A percentile compares a stretch with the other conserved stretches of the same genome.
These are phyloP conservation scores for Geranium rotundifolium DNA, from an alignment of 345 rosid genomes.

Conservation along the genomic window DNA sequence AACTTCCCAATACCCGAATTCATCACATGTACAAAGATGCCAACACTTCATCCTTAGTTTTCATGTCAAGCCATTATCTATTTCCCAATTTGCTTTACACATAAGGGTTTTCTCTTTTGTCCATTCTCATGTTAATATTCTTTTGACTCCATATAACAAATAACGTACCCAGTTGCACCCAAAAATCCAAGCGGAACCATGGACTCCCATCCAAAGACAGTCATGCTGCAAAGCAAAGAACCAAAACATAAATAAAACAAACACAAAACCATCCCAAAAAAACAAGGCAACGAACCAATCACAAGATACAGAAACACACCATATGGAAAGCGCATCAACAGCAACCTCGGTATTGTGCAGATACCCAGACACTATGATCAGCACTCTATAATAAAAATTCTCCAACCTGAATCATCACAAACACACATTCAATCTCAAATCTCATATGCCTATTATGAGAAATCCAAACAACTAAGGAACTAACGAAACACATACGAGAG, in stretches of 20 bases:
- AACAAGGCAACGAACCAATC: background rate
- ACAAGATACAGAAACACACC: slow-evolving; percentile 18
- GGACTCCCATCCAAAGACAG: slow-evolving; percentile 42
- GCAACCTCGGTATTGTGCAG: slow-evolving; percentile 32
- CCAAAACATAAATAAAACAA: background rate
- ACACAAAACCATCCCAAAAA: too few relatives aligned
- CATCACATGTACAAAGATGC: background rate
- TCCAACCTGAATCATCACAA: slow-evolving; percentile 33
- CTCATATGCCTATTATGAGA: background rate
- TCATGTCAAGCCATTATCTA: background rate
- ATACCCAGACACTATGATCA: slow-evolving; percentile 38
- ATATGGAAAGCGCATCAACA: slow-evolving; percentile 43
- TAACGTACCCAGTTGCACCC: slow-evolving; percentile 48
- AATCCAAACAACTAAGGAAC: background rate
- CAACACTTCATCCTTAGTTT: background rate
- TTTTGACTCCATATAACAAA: background rate
- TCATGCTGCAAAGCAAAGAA: slow-evolving; percentile 20
- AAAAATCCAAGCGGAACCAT: slow-evolving; percentile 55
- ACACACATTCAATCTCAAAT: background rate
- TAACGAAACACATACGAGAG: slow-evolving; percentile 22
- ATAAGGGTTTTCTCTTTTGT: too few relatives aligned
- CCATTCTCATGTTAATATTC: too few relatives aligned
- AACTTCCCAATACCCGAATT: too few relatives aligned
- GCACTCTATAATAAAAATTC: slow-evolving; percentile 38
- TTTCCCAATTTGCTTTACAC: background rate